Evolutionary conservation across 257 asterid species (phyloP).

Genomic region (Echites panduratus): DNA sequence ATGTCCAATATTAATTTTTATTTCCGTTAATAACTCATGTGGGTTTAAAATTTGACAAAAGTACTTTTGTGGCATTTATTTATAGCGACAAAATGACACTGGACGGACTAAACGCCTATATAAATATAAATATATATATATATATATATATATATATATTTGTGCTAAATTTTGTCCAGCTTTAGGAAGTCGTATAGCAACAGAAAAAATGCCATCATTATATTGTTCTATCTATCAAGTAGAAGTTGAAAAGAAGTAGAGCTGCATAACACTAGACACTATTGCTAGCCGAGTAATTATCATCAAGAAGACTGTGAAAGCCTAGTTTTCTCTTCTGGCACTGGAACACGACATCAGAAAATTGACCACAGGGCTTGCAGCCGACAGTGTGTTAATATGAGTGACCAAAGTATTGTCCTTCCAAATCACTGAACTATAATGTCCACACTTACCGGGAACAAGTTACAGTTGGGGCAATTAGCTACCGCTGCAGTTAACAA

Average conservation of each 20-base stretch:
- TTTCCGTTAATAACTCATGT: no score
- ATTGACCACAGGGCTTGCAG: background rate
- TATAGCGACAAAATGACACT: no score
- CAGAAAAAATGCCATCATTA: background rate
- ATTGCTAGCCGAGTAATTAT: background rate
- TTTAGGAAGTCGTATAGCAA: background rate
- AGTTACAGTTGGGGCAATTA: conserved; percentile 13
- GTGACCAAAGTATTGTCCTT: background rate
- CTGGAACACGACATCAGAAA: background rate
- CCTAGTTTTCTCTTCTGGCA: background rate
- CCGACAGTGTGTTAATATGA: background rate
- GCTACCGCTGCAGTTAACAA: conserved; percentile 57
- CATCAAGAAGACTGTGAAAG: background rate
- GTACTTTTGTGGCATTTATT: no score
- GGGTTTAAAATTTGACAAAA: no score
- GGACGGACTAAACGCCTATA: no score
- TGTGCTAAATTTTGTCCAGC: no score
- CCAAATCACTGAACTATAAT: background rate
- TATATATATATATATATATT: no score
- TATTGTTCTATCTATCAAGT: background rate
- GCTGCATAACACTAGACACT: background rate
- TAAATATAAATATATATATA: no score
- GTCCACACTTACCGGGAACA: background rate
- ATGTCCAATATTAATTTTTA: no score
- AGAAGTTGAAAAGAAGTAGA: background rate